Evolutionary conservation across 2,329 filamentous ascomycete genomes (phyloP), one percentile per base, ranked within the genome.

Genomic region (Alternaria hordeiaustralica): DNA sequence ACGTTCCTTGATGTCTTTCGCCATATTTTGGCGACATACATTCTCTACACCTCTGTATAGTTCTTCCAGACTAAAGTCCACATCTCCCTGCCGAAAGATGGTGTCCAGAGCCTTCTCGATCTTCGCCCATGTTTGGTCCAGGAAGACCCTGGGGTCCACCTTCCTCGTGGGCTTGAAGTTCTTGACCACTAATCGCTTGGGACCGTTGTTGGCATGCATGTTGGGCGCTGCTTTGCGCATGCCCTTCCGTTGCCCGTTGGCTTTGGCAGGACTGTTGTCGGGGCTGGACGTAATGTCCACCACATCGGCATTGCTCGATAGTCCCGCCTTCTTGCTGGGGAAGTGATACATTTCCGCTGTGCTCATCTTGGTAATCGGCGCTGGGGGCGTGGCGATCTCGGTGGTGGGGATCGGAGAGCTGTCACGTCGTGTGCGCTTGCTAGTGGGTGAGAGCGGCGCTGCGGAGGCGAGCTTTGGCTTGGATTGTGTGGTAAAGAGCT

Each of bases 41-140:
- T 97, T 94, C 84, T 99, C 96, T 1, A 97, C 93, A 5, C 92
- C 93, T 53, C 93, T 89, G 78, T 97, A 98, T 13, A 99, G 84
- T 71, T 92, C 90, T 80, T 98, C 96, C 41, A 97, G 84, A n/a
- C 94, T 94, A 69, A 83, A 83, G 53, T 78, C 75, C 59, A 79
- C 74, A 1, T 92, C 87, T 57, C 87, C 87, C 63, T 88, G 87
- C 7, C 84, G 83, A 76, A 98, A 95, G 23, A 98, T 89, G 46
- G 89, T 87, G 11, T 86, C 84, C 57, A 99, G 82, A 2, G 93
- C 93, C 36, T 85, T 84, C 61, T 92, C 88, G 6, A 98, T 84
- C 76, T 96, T 91, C 44, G 83, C 81, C 88, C 91, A 92, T 4
- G 89, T 90, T 72, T 89, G 89, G 44, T 89, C 85, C 72, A 97